A percentile compares a stretch with the other conserved stretches of the same genome.
These are phyloP conservation scores for Cornus suecica DNA, from an alignment of 148 eudicot species.

Conservation along the genomic window DNA sequence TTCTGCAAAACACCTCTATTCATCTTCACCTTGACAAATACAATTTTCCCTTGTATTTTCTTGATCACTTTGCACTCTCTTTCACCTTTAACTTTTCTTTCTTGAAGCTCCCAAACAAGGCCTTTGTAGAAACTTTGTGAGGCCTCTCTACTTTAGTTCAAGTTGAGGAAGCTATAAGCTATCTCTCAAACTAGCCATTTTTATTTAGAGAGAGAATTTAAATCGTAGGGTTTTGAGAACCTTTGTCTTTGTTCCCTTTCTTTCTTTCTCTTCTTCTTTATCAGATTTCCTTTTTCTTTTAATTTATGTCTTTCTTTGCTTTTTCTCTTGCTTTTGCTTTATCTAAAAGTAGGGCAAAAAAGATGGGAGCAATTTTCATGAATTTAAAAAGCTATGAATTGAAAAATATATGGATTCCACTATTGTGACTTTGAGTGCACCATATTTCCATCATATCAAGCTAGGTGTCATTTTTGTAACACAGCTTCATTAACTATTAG, in stretches of 20 bases:
- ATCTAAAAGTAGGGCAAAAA: constrained; percentile 51
- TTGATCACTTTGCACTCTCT: neutral
- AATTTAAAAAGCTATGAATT: constrained; percentile 21
- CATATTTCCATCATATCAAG: constrained; percentile 7
- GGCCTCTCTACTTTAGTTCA: constrained; percentile 29
- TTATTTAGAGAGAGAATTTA: constrained; percentile 11
- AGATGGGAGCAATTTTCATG: constrained; percentile 42
- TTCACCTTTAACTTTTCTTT: constrained; percentile 15
- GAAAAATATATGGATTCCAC: constrained; percentile 3
- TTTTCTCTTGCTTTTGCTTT: constrained; percentile 60
- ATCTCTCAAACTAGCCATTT: constrained; percentile 4
- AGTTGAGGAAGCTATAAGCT: constrained; percentile 21
- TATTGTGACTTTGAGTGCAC: constrained; percentile 5
- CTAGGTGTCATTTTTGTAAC: neutral
- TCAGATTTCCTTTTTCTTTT: constrained; percentile 12
- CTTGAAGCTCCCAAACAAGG: constrained; percentile 21
- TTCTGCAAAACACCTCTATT: constrained; percentile 67
- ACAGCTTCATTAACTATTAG: too few species aligned
- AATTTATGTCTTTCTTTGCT: constrained; percentile 17
- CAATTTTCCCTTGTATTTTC: neutral
- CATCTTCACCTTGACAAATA: constrained; percentile 22
- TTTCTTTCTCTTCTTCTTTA: constrained; percentile 25
- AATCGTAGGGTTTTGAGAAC: constrained; percentile 38
- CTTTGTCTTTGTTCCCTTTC: constrained; percentile 5
- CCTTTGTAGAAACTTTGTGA: constrained; percentile 44